Evolutionary conservation across 208 protist species (phyloP).

Genomic region (Cochliopodium minus): DNA sequence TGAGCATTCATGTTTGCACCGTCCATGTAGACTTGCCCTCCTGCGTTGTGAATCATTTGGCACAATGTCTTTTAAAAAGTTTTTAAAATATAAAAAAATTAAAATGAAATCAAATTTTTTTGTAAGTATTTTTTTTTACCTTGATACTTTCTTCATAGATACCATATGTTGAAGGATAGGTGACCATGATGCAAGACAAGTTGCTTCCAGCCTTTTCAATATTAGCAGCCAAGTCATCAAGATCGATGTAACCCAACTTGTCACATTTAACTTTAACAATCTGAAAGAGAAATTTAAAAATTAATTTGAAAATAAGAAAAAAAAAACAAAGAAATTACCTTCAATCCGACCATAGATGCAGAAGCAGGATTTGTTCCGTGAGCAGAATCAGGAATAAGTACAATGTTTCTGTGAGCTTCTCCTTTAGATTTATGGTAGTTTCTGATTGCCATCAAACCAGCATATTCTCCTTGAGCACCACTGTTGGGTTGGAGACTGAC

Average conservation of each 20-base stretch:
- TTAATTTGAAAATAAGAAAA: no score
- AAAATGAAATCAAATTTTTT: no score
- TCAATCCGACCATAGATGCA: constrained; percentile 67
- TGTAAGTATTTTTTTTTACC: no score
- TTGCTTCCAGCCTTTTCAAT: constrained; percentile 64
- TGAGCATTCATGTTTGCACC: constrained; percentile 94
- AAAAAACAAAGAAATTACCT: no score
- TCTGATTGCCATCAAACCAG: constrained; percentile 66
- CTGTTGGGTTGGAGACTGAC: constrained; percentile 87
- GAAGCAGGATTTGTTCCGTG: constrained; percentile 96
- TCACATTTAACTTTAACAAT: constrained; percentile 74
- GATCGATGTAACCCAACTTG: constrained; percentile 65
- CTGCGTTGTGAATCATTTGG: constrained; percentile 57
- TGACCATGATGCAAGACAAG: constrained; percentile 85
- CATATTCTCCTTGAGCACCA: constrained; percentile 86
- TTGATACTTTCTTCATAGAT: constrained; percentile 82
- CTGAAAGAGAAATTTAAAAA: constrained; percentile 13
- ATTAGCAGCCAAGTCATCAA: constrained; percentile 65
- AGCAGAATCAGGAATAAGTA: constrained; percentile 82
- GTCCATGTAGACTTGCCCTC: constrained; percentile 89
- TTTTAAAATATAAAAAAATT: no score
- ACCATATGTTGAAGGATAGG: constrained; percentile 92
- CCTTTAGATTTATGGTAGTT: constrained; percentile 51
- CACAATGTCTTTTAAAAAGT: constrained; percentile 29
- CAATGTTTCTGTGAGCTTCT: constrained; percentile 70